A percentile compares a stretch with the other conserved stretches of the same genome.
phyloP scores from a whole-genome alignment of 2,329 filamentous ascomycete genomes.

The Remersonia thermophila region DNA sequence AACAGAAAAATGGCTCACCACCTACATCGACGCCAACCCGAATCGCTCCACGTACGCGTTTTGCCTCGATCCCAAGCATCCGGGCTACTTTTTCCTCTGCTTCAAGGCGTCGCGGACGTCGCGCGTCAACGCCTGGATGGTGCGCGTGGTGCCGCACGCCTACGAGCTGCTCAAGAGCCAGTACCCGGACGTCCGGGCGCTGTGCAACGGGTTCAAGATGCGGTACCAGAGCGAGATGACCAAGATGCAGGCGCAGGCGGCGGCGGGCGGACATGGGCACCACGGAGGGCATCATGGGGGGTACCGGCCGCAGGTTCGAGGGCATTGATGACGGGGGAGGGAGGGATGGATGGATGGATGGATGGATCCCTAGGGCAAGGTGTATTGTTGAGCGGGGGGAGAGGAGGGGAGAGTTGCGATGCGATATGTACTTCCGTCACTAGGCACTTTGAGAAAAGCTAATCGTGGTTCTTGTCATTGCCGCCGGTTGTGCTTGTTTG shows the following conservation, averaged over 20 bases:
- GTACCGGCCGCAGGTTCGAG: too few species aligned
- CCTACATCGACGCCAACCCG: slow-evolving; percentile 92
- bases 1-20: slow-evolving; percentile 79
- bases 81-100: slow-evolving; percentile 89
- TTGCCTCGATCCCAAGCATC: slow-evolving; percentile 83
- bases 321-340: too few species aligned
- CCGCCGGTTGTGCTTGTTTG: too few species aligned
- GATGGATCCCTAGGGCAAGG: too few species aligned
- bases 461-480: too few species aligned
- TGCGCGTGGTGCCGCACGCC: slow-evolving; percentile 84
- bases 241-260: slow-evolving; percentile 39
- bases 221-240: slow-evolving; percentile 55
- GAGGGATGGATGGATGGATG: too few species aligned
- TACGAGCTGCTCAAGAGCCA: slow-evolving; percentile 81
- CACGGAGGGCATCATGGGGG: neutral
- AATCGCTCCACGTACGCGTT: slow-evolving; percentile 89
- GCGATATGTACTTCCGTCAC: too few species aligned
- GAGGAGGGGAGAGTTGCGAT: too few species aligned
- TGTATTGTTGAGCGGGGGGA: too few species aligned
- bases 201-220: slow-evolving; percentile 96
- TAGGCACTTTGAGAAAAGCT: too few species aligned
- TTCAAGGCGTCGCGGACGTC: slow-evolving; percentile 82
- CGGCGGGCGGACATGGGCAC: neutral
- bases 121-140: slow-evolving; percentile 63
- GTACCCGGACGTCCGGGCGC: slow-evolving; percentile 87